Percentiles rank a stretch among this genome's conserved stretches.
These are phyloP conservation scores for Nemania serpens DNA, from an alignment of 2,329 filamentous ascomycete species.

Conservation along the genomic window DNA sequence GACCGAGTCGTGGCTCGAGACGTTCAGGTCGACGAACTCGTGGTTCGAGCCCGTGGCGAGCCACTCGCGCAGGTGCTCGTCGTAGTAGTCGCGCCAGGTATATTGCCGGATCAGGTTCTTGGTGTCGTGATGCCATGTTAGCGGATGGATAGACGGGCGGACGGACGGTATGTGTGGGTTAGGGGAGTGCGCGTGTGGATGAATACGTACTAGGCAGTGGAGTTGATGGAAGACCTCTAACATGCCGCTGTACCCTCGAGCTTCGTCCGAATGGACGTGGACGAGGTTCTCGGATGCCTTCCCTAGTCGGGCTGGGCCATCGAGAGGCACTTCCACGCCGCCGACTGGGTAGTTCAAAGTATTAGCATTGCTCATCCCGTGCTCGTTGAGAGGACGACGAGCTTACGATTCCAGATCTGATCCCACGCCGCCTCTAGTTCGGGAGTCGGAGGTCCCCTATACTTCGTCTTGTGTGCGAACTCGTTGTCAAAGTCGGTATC, in stretches of 20 bases:
- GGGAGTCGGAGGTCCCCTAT: constrained; percentile 5
- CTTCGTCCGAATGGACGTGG: constrained; percentile 1
- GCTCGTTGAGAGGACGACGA: no score
- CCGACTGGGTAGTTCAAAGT: not conserved
- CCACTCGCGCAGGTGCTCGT: constrained; percentile 4
- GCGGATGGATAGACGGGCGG: not conserved
- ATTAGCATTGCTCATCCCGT: no score
- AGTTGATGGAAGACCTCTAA: constrained; percentile 18
- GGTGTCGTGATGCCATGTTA: not conserved
- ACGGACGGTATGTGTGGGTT: no score
- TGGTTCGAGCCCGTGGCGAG: not conserved
- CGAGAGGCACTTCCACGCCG: constrained; percentile 12
- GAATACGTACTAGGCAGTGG: constrained; percentile 11
- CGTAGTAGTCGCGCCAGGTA: constrained; percentile 14
- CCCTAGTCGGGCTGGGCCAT: not conserved
- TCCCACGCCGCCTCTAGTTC: constrained; percentile 10
- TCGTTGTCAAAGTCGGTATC: constrained; percentile 15
- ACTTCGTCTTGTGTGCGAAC: constrained; percentile 14
- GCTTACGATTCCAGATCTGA: constrained; percentile 10
- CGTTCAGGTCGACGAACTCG: constrained; percentile 3
- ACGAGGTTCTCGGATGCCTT: not conserved
- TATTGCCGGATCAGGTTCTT: constrained; percentile 19
- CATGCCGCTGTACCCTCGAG: constrained; percentile 9
- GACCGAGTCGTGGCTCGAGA: not conserved
- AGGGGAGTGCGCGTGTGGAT: no score